These are phyloP conservation scores for Lactarius quietus DNA, from an alignment of 768 basidiomycete genomes.

Conservation along the genomic window DNA sequence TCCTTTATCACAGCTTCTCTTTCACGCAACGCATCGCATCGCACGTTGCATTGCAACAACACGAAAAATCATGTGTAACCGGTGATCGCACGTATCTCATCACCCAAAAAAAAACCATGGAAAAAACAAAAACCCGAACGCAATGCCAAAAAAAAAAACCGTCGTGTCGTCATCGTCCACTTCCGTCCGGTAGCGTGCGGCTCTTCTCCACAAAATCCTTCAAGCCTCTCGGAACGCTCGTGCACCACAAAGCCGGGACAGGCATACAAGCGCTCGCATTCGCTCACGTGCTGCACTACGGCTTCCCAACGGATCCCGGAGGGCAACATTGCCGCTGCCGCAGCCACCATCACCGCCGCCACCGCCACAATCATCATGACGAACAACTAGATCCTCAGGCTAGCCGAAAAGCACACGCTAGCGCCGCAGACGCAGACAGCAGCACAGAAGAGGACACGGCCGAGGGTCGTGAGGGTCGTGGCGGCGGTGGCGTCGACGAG, in stretches of 20 bases:
- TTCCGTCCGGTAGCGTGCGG: slow-evolving; percentile 74
- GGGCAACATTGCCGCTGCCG: background rate
- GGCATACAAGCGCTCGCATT: slow-evolving; percentile 76
- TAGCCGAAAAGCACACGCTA: background rate
- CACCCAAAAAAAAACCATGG: background rate
- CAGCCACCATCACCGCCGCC: background rate
- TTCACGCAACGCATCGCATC: background rate
- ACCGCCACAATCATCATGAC: background rate
- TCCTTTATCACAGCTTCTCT: background rate
- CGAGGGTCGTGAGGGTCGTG: background rate
- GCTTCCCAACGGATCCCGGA: too few species aligned
- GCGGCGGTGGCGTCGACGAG: background rate
- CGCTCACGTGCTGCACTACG: slow-evolving; percentile 36
- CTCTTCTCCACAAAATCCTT: slow-evolving; percentile 78
- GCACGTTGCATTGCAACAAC: too few species aligned
- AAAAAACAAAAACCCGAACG: background rate
- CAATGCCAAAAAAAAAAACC: too few species aligned
- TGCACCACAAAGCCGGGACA: slow-evolving; percentile 78
- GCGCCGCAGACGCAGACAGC: background rate
- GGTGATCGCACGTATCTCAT: background rate
- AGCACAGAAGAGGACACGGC: background rate
- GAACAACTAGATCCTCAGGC: background rate
- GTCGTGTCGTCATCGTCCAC: too few species aligned
- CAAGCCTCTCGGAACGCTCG: slow-evolving; percentile 79
- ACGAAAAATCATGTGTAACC: too few species aligned